A percentile compares a stretch with the other conserved stretches of the same genome.
Conservation (phyloP, 305 asterid species). For the Fraxinus velutina region DNA sequence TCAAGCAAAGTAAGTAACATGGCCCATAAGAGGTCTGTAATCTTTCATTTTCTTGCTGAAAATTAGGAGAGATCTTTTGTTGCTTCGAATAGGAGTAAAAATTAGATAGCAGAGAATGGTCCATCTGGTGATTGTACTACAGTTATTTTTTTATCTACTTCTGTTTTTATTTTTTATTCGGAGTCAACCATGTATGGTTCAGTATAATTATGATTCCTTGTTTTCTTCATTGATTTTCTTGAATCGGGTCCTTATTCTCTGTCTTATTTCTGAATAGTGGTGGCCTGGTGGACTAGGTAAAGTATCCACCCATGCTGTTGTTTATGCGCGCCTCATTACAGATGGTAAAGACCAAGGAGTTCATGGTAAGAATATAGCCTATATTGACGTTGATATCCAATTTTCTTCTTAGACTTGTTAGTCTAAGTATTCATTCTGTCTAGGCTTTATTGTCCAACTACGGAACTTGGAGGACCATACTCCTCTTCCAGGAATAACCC, state of each 20-base stretch:
- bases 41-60: slow-evolving; percentile 11
- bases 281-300: slow-evolving; percentile 99
- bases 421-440: slow-evolving; percentile 7
- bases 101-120: no score
- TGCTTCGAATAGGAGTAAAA: background rate
- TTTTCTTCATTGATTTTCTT: slow-evolving; percentile 8
- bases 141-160: background rate
- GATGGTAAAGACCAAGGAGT: slow-evolving; percentile 84
- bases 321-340: slow-evolving; percentile 80
- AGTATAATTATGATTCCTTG: background rate
- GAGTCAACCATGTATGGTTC: background rate
- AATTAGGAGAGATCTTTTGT: slow-evolving; percentile 15
- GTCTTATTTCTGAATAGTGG: slow-evolving; percentile 55
- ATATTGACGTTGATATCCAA: slow-evolving; percentile 16
- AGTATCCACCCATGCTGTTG: slow-evolving; percentile 85
- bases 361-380: slow-evolving; percentile 52
- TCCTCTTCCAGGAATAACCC: slow-evolving; percentile 84
- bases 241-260: slow-evolving; percentile 13
- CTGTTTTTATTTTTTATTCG: background rate
- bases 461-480: slow-evolving; percentile 88
- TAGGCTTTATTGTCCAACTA: slow-evolving; percentile 87
- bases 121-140: background rate
- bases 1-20: slow-evolving; percentile 80
- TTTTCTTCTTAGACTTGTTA: background rate
- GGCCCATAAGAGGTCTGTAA: background rate